phyloP scores from a whole-genome alignment of 306 rosid species.

The Trichosanthes truncata region DNA sequence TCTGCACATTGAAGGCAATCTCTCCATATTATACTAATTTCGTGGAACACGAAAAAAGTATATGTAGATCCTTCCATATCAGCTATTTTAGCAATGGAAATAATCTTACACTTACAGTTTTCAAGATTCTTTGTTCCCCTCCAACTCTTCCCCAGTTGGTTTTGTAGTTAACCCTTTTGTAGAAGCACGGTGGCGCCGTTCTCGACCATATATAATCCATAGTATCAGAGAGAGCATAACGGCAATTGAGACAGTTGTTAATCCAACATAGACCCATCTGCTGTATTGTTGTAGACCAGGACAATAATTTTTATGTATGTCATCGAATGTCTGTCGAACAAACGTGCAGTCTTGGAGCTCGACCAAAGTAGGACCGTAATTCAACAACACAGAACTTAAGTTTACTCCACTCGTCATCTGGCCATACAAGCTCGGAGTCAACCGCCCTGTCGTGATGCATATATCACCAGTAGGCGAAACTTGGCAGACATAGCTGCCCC shows the following conservation, averaged over 20 bases:
- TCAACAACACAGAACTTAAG: conserved; percentile 20
- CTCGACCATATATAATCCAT: conserved; percentile 41
- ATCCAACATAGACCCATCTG: conserved; percentile 27
- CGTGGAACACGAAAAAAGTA: background rate
- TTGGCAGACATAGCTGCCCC: conserved; percentile 32
- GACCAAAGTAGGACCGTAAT: conserved; percentile 32
- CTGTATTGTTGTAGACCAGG: conserved; percentile 30
- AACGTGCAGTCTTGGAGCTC: conserved; percentile 49
- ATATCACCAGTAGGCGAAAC: conserved; percentile 25
- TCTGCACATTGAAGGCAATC: background rate
- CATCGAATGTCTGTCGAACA: conserved; percentile 29
- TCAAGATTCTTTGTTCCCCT: conserved; percentile 19
- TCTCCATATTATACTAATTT: background rate
- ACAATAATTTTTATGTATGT: conserved; percentile 26
- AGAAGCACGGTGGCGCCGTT: conserved; percentile 25
- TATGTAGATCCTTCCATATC: background rate
- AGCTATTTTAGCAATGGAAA: background rate
- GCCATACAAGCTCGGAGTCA: conserved; percentile 36
- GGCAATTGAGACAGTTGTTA: conserved; percentile 31
- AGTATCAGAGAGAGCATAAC: conserved; percentile 46
- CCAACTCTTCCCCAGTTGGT: conserved; percentile 14
- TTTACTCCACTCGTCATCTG: conserved; percentile 33
- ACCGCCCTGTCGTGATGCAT: conserved; percentile 45
- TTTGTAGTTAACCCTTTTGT: background rate
- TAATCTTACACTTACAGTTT: background rate